phyloP scores from a whole-genome alignment of 2,329 filamentous ascomycete genomes.

The Graphilbum fragrans region DNA sequence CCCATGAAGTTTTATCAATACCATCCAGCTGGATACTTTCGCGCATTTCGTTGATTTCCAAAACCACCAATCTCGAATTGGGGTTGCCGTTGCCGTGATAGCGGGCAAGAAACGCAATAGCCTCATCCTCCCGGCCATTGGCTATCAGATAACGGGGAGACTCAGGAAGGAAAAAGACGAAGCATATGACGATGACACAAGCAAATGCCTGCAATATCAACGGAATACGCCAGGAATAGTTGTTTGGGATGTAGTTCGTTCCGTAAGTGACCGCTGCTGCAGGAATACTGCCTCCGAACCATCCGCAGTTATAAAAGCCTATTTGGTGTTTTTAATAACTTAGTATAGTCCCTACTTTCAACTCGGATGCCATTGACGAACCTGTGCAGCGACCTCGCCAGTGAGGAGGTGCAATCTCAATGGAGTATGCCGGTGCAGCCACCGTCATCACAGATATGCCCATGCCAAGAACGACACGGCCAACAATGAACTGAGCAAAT shows the following conservation, averaged over 20 bases:
- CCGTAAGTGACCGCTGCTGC: slow-evolving; percentile 37
- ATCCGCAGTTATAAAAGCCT: slow-evolving; percentile 42
- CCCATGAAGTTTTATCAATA: slow-evolving; percentile 33
- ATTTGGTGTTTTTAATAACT: too few relatives aligned
- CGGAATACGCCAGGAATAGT: slow-evolving; percentile 37
- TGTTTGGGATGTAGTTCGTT: slow-evolving; percentile 27
- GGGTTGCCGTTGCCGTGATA: slow-evolving; percentile 30
- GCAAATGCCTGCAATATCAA: slow-evolving; percentile 34
- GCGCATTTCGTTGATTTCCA: slow-evolving; percentile 29
- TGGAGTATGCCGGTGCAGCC: slow-evolving; percentile 32
- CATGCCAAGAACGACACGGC: slow-evolving; percentile 32
- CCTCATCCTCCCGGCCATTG: slow-evolving; percentile 26
- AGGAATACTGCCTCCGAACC: slow-evolving; percentile 38
- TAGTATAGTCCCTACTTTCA: too few relatives aligned
- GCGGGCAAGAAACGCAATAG: slow-evolving; percentile 25
- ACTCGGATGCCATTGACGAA: too few relatives aligned
- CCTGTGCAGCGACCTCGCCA: slow-evolving; percentile 35
- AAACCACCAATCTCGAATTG: slow-evolving; percentile 23
- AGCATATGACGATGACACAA: slow-evolving; percentile 24
- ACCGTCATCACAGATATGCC: slow-evolving; percentile 36
- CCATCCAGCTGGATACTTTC: slow-evolving; percentile 30
- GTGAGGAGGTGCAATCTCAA: slow-evolving; percentile 35
- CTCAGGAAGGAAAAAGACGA: slow-evolving; percentile 27
- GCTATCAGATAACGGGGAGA: slow-evolving; percentile 29
- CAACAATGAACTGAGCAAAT: slow-evolving; percentile 29